These are phyloP conservation scores for Neurospora sp. DNA, from an alignment of 495 filamentous ascomycete genomes.

Conservation along the genomic window DNA sequence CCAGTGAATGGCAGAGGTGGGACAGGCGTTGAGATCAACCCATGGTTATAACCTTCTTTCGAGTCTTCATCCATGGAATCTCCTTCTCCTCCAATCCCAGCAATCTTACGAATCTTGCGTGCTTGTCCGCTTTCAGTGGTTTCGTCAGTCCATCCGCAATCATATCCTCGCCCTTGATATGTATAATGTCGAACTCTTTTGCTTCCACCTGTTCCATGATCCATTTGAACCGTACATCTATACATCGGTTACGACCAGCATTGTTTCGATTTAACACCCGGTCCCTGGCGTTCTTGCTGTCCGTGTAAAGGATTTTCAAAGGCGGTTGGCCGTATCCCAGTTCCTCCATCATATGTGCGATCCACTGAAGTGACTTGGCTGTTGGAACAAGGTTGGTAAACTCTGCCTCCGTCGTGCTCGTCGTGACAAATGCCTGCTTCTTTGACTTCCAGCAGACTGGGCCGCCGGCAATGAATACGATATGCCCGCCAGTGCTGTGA, in stretches of 20 bases:
- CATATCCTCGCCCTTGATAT: neutral
- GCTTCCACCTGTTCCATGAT: neutral
- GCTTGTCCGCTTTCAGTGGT: neutral
- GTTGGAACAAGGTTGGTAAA: neutral
- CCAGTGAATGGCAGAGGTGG: no score
- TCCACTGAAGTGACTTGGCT: neutral
- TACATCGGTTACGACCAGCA: neutral
- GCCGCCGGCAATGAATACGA: neutral
- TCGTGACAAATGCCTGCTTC: neutral
- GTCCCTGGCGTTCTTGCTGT: neutral
- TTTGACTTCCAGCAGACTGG: slow-evolving; percentile 1
- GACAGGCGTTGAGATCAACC: neutral
- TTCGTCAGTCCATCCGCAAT: neutral
- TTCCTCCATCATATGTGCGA: neutral
- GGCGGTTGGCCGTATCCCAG: neutral
- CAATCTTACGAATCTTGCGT: neutral
- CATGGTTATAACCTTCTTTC: no score
- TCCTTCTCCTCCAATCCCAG: neutral
- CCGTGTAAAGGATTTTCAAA: neutral
- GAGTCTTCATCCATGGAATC: neutral
- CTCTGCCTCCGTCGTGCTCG: neutral
- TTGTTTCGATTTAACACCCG: neutral
- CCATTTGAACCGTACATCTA: slow-evolving; percentile 1
- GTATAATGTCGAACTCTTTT: neutral
- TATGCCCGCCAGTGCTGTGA: neutral